phyloP scores from a whole-genome alignment of 257 asterid genomes.

The Avicennia marina region DNA sequence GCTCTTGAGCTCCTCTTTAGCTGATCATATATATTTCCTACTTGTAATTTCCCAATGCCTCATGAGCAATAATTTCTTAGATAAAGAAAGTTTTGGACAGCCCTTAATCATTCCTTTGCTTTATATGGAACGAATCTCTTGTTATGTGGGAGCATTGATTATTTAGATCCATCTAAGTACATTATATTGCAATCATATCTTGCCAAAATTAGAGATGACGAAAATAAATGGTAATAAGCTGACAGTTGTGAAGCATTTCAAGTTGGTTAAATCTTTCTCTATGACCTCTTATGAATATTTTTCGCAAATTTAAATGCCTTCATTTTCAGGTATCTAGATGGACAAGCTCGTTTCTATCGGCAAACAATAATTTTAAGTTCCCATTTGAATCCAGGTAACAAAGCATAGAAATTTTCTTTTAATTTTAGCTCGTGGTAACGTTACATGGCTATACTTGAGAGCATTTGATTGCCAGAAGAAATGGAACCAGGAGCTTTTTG shows the following conservation, averaged over 20 bases:
- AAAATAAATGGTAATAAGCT: constrained; percentile 1
- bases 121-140: background rate
- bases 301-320: constrained; percentile 16
- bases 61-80: background rate
- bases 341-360: constrained; percentile 82
- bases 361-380: constrained; percentile 81
- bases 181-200: background rate
- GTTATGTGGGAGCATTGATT: constrained; percentile 3
- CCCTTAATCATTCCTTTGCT: background rate
- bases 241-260: background rate
- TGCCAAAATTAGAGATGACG: background rate
- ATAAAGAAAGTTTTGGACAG: background rate
- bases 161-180: constrained; percentile 1
- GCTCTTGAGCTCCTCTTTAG: too few species aligned
- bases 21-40: background rate
- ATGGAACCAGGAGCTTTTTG: too few species aligned
- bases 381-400: constrained; percentile 81
- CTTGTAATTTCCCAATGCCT: constrained; percentile 4
- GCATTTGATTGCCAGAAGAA: background rate
- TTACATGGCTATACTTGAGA: constrained; percentile 7
- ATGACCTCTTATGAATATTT: background rate
- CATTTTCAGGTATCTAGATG: constrained; percentile 72
- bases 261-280: constrained; percentile 8
- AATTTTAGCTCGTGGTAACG: constrained; percentile 3
- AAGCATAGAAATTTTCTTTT: background rate